Evolutionary conservation across 768 basidiomycete species (phyloP).

Genomic region (Psilocybe tampanensis): DNA sequence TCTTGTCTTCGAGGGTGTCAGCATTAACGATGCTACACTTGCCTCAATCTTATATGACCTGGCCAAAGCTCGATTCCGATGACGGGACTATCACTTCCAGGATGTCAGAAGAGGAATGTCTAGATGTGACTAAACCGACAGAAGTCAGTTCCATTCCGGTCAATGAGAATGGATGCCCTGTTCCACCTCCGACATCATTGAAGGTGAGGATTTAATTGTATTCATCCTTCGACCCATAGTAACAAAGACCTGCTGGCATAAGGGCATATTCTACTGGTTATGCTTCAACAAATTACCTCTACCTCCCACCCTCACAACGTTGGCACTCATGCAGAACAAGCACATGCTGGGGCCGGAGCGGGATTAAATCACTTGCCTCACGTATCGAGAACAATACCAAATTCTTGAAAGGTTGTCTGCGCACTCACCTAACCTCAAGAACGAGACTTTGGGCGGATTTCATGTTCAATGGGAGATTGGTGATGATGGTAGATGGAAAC

Average conservation of each 20-base stretch:
- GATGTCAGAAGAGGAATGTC: too few species aligned
- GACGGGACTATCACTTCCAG: background rate
- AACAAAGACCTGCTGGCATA: background rate
- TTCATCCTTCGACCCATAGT: too few species aligned
- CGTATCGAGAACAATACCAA: background rate
- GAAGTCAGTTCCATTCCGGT: too few species aligned
- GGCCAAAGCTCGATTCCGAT: background rate
- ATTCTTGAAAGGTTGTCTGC: background rate
- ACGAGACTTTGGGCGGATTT: background rate
- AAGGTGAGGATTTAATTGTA: too few species aligned
- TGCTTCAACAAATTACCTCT: conserved; percentile 1
- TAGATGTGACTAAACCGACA: too few species aligned
- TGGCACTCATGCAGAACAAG: background rate
- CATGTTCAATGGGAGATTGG: background rate
- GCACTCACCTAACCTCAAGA: background rate
- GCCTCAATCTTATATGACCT: background rate
- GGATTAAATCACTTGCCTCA: background rate
- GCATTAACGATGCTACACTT: background rate
- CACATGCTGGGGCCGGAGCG: background rate
- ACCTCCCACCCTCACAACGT: background rate
- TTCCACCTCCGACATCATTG: too few species aligned
- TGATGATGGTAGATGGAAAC: background rate
- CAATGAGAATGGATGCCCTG: too few species aligned
- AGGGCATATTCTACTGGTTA: too few species aligned
- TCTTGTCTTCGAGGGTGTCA: background rate